Base-by-base conservation (phyloP, 768 basidiomycete species). In the Ramaria sp. region DNA sequence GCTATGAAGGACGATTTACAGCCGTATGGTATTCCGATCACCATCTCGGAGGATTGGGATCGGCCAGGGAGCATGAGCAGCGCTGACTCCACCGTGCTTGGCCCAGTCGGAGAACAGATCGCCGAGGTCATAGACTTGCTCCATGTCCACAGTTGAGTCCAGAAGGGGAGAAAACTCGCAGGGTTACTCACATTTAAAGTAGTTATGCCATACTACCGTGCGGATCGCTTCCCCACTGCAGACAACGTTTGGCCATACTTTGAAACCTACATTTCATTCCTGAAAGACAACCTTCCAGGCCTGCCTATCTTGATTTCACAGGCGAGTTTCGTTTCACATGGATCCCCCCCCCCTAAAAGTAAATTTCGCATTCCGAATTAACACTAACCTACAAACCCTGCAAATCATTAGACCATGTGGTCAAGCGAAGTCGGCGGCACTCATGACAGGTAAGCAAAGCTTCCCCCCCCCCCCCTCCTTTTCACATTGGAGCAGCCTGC, bases 401-500 rank as follows among this genome's bases (percentile, higher is more conserved):
- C 48, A 73, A 73, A 67, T 71, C 28, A 67, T 37, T 75, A 73
- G 50, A 76, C 76, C 22, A 58, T 78, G 59, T 61, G 62, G 62
- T 48, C 69, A 55, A 73, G 74, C 63, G 67, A 69, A 50, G 58
- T 57, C 28, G 63, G 65, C 49, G 71, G 71, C 6, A 68, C 69
- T 5, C 69, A 68, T 20, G 18, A 55, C 43, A 41, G 54, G 20
- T 55, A 48, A 5, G 30, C 30, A 32, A 32, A 5, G 10, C 10
- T 32, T 32, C 30, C 30, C 30, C 30, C 30, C 30, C 30, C 30
- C 30, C 30, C 30, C n/a, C n/a, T n/a, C n/a, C n/a, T n/a, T n/a
- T n/a, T n/a, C n/a, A n/a, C n/a, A n/a, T n/a, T n/a, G n/a, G n/a
- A n/a, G n/a, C 36, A 37, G 7, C 36, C 36, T 34, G 28, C 2